Percentiles rank a stretch among this genome's conserved stretches.
phyloP scores from a whole-genome alignment of 2,329 filamentous ascomycete genomes.

The Purpureocillium lavendulum region DNA sequence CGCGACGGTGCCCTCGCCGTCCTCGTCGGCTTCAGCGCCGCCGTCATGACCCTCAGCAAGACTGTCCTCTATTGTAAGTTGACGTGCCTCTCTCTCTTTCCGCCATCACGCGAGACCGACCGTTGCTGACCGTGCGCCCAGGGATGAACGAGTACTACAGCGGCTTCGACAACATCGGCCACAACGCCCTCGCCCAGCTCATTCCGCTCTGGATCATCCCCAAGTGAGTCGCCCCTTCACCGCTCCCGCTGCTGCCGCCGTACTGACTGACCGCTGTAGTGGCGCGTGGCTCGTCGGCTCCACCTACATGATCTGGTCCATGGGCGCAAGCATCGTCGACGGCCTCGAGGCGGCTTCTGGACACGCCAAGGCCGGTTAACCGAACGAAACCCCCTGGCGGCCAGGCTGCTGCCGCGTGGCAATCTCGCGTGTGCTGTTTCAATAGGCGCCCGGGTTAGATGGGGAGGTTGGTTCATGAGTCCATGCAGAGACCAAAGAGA shows the following conservation, averaged over 20 bases:
- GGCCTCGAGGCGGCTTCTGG: constrained; percentile 31
- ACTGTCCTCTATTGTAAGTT: constrained; percentile 51
- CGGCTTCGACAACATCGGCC: constrained; percentile 47
- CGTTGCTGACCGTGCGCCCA: constrained; percentile 14
- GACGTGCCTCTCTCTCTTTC: background rate
- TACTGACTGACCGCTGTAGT: constrained; percentile 20
- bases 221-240: constrained; percentile 36
- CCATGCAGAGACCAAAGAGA: no score
- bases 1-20: constrained; percentile 34
- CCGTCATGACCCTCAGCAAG: constrained; percentile 55
- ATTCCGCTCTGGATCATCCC: constrained; percentile 49
- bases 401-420: no score
- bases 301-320: constrained; percentile 39
- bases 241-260: background rate
- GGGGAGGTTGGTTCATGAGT: no score
- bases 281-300: constrained; percentile 47
- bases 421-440: no score
- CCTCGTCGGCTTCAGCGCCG: constrained; percentile 41
- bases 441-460: no score
- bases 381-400: no score
- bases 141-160: constrained; percentile 50
- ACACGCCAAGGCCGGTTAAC: constrained; percentile 32
- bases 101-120: background rate
- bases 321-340: constrained; percentile 41
- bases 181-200: constrained; percentile 38